Evolutionary conservation across 2,329 filamentous ascomycete genomes (phyloP).

Genomic region (Metarhizium brunneum): DNA sequence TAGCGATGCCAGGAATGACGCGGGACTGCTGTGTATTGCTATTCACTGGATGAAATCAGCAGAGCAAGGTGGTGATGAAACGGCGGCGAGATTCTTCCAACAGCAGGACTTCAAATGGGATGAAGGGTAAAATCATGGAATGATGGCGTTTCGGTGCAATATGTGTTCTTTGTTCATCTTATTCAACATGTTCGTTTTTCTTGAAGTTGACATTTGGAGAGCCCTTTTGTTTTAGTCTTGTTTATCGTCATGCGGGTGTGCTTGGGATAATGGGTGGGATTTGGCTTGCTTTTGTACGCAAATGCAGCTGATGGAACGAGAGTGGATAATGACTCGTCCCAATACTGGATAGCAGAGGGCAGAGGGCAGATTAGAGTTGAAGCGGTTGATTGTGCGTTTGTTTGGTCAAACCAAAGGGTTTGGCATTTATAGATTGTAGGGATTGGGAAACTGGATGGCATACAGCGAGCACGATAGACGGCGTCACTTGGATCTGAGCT

Average conservation of each 20-base stretch:
- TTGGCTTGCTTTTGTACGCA: too few species aligned
- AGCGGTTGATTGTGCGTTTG: background rate
- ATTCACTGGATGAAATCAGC: constrained; percentile 96
- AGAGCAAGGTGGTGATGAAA: constrained; percentile 73
- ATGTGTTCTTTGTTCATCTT: too few species aligned
- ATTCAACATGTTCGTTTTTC: too few species aligned
- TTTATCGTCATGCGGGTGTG: too few species aligned
- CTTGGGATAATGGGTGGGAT: too few species aligned
- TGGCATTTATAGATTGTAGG: background rate
- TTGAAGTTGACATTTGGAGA: background rate
- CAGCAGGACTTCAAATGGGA: constrained; percentile 43
- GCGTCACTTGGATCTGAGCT: background rate
- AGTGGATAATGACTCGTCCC: too few species aligned
- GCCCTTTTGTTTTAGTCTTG: background rate
- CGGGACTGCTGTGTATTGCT: constrained; percentile 83
- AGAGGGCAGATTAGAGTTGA: too few species aligned
- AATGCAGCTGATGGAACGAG: too few species aligned
- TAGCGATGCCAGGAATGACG: constrained; percentile 59
- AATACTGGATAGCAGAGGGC: too few species aligned
- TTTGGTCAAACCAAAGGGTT: background rate
- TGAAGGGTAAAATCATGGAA: constrained; percentile 8
- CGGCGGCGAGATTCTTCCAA: constrained; percentile 73
- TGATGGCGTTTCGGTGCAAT: background rate
- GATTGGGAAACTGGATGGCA: background rate
- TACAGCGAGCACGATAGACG: background rate